phyloP scores from a whole-genome alignment of 805 yeast genomes.

The Ascoidea rubescens region DNA sequence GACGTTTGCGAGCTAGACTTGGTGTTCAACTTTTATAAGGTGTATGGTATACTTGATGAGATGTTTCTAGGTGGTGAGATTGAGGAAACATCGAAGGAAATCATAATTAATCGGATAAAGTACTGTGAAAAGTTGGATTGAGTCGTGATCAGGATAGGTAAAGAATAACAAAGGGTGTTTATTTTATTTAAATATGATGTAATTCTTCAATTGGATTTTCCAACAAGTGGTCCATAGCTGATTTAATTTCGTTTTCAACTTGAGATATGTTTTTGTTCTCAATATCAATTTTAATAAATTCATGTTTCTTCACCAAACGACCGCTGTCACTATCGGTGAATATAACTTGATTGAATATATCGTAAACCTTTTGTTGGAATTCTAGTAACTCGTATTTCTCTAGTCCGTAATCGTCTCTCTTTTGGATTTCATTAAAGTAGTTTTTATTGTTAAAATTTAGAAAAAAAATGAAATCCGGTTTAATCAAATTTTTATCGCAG shows the following conservation, averaged over 20 bases:
- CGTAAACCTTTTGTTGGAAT: constrained; percentile 63
- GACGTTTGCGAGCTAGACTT: constrained; percentile 90
- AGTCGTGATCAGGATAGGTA: constrained; percentile 1
- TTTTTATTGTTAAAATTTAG: constrained; percentile 42
- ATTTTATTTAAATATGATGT: neutral
- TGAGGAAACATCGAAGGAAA: constrained; percentile 67
- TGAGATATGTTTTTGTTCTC: constrained; percentile 6
- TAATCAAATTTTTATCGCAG: constrained; percentile 77
- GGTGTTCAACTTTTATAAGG: constrained; percentile 81
- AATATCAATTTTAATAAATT: constrained; percentile 25
- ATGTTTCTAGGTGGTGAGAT: constrained; percentile 84
- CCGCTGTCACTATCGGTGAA: neutral
- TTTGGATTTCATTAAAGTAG: constrained; percentile 20
- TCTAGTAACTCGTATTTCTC: constrained; percentile 74
- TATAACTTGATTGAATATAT: neutral
- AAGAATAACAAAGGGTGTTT: neutral
- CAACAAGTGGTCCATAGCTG: neutral
- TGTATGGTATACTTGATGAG: constrained; percentile 74
- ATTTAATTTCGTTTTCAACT: neutral
- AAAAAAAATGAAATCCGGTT: constrained; percentile 75
- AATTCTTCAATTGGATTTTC: constrained; percentile 1
- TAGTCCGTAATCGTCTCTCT: constrained; percentile 79
- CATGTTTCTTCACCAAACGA: constrained; percentile 28
- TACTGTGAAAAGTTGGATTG: constrained; percentile 50
- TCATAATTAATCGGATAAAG: constrained; percentile 49